A percentile compares a stretch with the other conserved stretches of the same genome.
These are phyloP conservation scores for Plasmodium chabaudi DNA, from an alignment of 169 alveolate genomes.

Conservation along the genomic window DNA sequence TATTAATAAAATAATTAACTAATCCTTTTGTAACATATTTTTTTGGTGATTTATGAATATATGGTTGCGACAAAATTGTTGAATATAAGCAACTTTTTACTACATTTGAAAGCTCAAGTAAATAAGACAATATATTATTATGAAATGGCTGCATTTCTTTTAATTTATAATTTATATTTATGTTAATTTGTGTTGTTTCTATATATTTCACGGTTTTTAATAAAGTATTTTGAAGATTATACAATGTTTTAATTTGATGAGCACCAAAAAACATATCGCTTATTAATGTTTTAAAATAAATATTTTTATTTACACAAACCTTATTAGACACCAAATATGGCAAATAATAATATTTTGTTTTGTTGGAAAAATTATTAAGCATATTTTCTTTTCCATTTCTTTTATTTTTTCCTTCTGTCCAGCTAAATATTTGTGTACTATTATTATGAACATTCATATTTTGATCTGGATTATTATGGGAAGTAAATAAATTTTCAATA, in stretches of 20 bases:
- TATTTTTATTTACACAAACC: conserved; percentile 15
- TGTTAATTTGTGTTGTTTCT: conserved; percentile 43
- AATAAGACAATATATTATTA: conserved; percentile 32
- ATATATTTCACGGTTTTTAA: conserved; percentile 54
- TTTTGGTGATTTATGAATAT: conserved; percentile 53
- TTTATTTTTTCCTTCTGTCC: neutral
- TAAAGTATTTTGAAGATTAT: conserved; percentile 42
- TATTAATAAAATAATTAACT: conserved; percentile 54
- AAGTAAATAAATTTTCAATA: conserved; percentile 25
- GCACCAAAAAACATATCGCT: conserved; percentile 69
- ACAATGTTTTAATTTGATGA: conserved; percentile 51
- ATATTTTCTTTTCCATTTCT: neutral
- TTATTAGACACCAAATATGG: conserved; percentile 33
- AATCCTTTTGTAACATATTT: conserved; percentile 41
- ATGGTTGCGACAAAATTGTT: conserved; percentile 56
- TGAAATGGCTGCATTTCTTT: conserved; percentile 47
- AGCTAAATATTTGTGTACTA: neutral
- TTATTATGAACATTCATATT: neutral
- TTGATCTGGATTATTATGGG: neutral
- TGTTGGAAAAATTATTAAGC: neutral
- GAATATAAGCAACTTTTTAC: conserved; percentile 45
- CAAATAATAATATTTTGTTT: conserved; percentile 20
- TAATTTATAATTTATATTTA: conserved; percentile 57
- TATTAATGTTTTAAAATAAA: conserved; percentile 18
- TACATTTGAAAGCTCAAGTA: conserved; percentile 29